phyloP scores from a whole-genome alignment of 164 flowering plant species.

The Vitis riparia region DNA sequence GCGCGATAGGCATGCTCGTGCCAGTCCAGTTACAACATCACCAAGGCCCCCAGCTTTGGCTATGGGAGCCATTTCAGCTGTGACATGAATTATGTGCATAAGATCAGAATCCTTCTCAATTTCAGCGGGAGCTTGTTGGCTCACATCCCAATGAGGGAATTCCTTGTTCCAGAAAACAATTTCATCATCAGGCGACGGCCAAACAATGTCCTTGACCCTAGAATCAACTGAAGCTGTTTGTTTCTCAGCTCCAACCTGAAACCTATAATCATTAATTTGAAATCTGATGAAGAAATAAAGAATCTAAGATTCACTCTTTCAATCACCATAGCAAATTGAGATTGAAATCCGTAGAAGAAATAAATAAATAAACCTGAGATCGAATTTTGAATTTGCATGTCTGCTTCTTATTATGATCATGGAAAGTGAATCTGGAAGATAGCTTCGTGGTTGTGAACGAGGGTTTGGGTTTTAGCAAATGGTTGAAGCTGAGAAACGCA shows the following conservation, averaged over 20 bases:
- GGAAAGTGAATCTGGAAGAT: too few species aligned
- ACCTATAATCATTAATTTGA: background rate
- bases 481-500: background rate
- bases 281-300: background rate
- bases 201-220: constrained; percentile 19
- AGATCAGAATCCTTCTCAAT: constrained; percentile 45
- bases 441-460: too few species aligned
- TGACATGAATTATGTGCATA: constrained; percentile 58
- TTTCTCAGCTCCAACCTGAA: constrained; percentile 27
- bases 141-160: constrained; percentile 33
- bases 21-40: constrained; percentile 80
- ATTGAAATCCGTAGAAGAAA: background rate
- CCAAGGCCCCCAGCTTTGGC: constrained; percentile 81
- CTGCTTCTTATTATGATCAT: too few species aligned
- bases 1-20: constrained; percentile 57
- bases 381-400: too few species aligned
- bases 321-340: background rate
- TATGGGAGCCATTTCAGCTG: constrained; percentile 78
- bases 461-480: background rate
- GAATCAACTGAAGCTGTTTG: constrained; percentile 10
- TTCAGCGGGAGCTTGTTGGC: constrained; percentile 17
- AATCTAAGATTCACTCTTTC: background rate
- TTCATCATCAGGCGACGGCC: constrained; percentile 74
- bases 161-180: constrained; percentile 58
- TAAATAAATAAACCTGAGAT: too few species aligned